Percentiles rank a stretch among this genome's conserved stretches.
phyloP scores from a whole-genome alignment of 2,329 filamentous ascomycete genomes.

The Aspergillus quadrilineatus region DNA sequence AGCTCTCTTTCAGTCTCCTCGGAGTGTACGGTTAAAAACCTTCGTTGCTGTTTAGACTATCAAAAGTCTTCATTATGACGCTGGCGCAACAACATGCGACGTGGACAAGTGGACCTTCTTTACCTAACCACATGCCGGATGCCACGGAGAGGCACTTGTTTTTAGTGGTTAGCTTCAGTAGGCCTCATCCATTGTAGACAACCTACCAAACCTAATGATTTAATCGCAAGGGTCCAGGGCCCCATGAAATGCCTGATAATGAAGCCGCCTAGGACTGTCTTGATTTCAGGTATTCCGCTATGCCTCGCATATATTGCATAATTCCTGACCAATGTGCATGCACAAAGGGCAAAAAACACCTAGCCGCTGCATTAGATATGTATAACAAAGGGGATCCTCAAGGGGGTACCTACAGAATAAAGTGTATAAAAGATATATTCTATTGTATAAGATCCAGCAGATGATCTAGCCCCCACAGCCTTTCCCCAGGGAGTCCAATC shows the following conservation, averaged over 20 bases:
- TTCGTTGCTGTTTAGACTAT: constrained; percentile 80
- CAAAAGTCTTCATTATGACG: constrained; percentile 86
- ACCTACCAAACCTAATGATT: constrained; percentile 79
- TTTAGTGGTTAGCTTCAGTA: constrained; percentile 27
- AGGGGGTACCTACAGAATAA: constrained; percentile 66
- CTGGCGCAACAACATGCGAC: constrained; percentile 96
- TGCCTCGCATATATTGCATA: constrained; percentile 89
- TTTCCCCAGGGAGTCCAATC: constrained; percentile 87
- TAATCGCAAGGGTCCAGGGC: constrained; percentile 82
- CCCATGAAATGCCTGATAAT: constrained; percentile 86
- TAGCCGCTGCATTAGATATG: constrained; percentile 38
- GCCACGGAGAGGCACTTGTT: constrained; percentile 79
- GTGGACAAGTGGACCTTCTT: constrained; percentile 92
- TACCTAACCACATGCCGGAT: constrained; percentile 94
- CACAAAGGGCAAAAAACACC: constrained; percentile 74
- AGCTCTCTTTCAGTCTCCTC: neutral
- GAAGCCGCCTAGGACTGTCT: constrained; percentile 91
- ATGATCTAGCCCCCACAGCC: constrained; percentile 65
- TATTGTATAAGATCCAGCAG: constrained; percentile 72
- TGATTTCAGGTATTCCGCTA: constrained; percentile 96
- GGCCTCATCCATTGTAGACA: neutral
- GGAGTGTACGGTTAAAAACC: constrained; percentile 49
- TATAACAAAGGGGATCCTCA: neutral
- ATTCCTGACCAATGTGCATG: constrained; percentile 75
- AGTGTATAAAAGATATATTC: constrained; percentile 84